Evolutionary conservation across 2,329 filamentous ascomycete species (phyloP).

Genomic region (Fusarium annulatum): DNA sequence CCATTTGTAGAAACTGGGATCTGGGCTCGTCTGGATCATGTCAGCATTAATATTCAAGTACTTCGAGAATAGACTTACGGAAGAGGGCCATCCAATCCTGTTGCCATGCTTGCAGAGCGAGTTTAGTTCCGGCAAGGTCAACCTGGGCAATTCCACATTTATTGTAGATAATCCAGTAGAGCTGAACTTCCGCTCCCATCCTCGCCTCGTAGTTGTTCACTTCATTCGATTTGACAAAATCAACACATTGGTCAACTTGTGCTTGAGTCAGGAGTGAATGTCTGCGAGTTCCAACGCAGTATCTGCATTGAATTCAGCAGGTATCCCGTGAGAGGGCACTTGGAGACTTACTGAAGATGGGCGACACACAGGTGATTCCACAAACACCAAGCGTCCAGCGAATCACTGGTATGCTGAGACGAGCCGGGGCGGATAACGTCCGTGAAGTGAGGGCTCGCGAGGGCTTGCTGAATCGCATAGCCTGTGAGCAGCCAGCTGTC

Average conservation of each 20-base stretch:
- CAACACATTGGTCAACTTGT: slow-evolving; percentile 38
- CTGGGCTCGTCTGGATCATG: slow-evolving; percentile 41
- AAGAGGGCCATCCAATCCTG: slow-evolving; percentile 39
- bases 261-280: slow-evolving; percentile 31
- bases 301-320: slow-evolving; percentile 5
- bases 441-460: slow-evolving; percentile 37
- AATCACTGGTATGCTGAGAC: background rate
- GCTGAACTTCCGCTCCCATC: slow-evolving; percentile 45
- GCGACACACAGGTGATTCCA: slow-evolving; percentile 46
- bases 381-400: slow-evolving; percentile 35
- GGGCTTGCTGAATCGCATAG: slow-evolving; percentile 42
- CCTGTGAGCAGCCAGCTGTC: slow-evolving; percentile 45
- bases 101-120: slow-evolving; percentile 37
- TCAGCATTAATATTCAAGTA: background rate
- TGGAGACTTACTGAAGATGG: slow-evolving; percentile 41
- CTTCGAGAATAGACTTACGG: slow-evolving; percentile 1
- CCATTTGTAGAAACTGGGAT: slow-evolving; percentile 47
- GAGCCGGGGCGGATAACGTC: background rate
- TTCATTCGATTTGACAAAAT: slow-evolving; percentile 12
- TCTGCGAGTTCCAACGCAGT: slow-evolving; percentile 44
- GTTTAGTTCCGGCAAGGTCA: slow-evolving; percentile 17
- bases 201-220: slow-evolving; percentile 41
- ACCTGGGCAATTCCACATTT: slow-evolving; percentile 21
- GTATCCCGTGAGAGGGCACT: accelerated
- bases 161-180: slow-evolving; percentile 46